phyloP scores from a whole-genome alignment of 2,329 filamentous ascomycete genomes.

The Cercospora nicotianae region DNA sequence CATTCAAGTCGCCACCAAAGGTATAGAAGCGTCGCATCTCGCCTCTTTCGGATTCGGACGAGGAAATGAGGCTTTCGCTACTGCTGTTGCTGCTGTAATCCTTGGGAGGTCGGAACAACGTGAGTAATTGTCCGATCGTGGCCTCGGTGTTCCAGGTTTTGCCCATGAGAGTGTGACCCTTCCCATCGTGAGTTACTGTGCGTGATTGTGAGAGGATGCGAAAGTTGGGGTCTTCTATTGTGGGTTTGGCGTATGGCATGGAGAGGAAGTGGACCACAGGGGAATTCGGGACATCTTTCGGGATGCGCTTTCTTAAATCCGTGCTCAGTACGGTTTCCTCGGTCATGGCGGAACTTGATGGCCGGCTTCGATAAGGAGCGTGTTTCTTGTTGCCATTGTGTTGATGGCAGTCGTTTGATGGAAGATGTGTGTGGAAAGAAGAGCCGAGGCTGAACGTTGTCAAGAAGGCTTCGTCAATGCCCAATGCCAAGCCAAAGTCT shows the following conservation, averaged over 20 bases:
- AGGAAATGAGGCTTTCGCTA: conserved; percentile 6
- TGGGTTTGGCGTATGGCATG: conserved; percentile 17
- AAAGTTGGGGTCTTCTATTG: conserved; percentile 21
- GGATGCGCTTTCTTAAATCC: neutral
- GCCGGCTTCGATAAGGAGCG: neutral
- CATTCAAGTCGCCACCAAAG: conserved; percentile 26
- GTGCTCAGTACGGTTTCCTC: neutral
- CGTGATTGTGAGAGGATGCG: conserved; percentile 23
- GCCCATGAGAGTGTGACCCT: conserved; percentile 28
- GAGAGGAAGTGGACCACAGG: conserved; percentile 27
- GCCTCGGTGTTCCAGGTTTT: conserved; percentile 28
- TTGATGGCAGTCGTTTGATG: neutral
- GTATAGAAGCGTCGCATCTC: conserved; percentile 28
- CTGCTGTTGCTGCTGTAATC: neutral
- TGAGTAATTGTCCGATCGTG: conserved; percentile 25
- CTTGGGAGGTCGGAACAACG: conserved; percentile 16
- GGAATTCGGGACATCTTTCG: conserved; percentile 13
- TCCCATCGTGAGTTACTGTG: conserved; percentile 22
- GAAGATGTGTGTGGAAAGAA: neutral
- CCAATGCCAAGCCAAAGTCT: neutral
- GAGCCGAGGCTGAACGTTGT: neutral
- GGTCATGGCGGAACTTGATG: neutral
- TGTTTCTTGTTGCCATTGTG: neutral
- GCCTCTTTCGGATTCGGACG: conserved; percentile 17
- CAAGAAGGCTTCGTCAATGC: neutral